Percentiles rank a stretch among this genome's conserved stretches.
phyloP scores from a whole-genome alignment of 495 filamentous ascomycete genomes.

The Halenospora varia region DNA sequence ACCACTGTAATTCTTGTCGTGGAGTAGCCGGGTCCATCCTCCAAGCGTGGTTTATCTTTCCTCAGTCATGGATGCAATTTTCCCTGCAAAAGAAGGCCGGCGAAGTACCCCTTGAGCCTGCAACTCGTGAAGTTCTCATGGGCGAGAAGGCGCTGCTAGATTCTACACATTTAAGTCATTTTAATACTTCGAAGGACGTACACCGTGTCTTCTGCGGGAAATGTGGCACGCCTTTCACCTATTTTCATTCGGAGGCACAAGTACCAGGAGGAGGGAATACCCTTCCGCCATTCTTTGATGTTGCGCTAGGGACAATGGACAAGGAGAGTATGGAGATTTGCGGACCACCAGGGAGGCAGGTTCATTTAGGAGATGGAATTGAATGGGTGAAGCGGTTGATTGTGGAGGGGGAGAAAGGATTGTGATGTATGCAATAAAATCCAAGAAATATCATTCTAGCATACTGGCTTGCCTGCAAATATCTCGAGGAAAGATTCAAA shows the following conservation, averaged over 20 bases:
- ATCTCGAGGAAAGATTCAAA: no score
- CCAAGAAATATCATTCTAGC: no score
- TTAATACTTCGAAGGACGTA: background rate
- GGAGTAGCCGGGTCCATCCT: slow-evolving; percentile 22
- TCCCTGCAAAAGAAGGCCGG: background rate
- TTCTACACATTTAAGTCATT: slow-evolving; percentile 1
- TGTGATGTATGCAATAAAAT: no score
- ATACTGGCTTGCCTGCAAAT: no score
- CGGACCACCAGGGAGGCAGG: background rate
- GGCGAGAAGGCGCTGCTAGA: background rate
- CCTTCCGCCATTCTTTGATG: slow-evolving; percentile 1
- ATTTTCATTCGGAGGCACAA: background rate
- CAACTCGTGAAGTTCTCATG: background rate
- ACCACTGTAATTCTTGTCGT: slow-evolving; percentile 33
- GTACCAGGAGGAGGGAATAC: background rate
- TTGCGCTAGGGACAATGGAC: slow-evolving; percentile 3
- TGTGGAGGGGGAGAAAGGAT: slow-evolving; percentile 1
- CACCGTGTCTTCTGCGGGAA: slow-evolving; percentile 12
- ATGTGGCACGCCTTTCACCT: slow-evolving; percentile 15
- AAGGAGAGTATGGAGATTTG: slow-evolving; percentile 10
- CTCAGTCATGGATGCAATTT: slow-evolving; percentile 18
- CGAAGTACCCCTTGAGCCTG: background rate
- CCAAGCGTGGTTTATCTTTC: slow-evolving; percentile 9
- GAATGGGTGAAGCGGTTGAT: slow-evolving; percentile 7
- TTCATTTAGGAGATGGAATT: slow-evolving; percentile 7